Percentiles rank a stretch among this genome's conserved stretches.
Evolutionary conservation across 345 rosid genomes (phyloP).

Genomic region (Eutrema heterophyllum): DNA sequence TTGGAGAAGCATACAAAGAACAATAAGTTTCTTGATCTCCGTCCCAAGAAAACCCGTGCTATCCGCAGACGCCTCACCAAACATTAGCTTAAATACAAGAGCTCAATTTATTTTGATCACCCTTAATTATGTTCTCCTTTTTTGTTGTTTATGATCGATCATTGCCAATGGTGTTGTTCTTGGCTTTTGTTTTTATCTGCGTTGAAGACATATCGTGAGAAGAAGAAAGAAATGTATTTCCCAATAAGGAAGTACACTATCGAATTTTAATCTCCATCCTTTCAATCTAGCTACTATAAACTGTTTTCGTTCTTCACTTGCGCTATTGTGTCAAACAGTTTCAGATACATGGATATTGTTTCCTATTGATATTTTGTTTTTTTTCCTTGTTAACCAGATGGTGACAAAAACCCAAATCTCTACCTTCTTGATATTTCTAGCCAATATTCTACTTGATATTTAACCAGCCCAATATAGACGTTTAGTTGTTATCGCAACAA

Average conservation of each 20-base stretch:
- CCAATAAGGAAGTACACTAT: constrained; percentile 66
- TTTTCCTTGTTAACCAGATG: neutral
- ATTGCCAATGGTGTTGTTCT: neutral
- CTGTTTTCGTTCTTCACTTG: constrained; percentile 13
- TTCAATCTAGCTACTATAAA: constrained; percentile 4
- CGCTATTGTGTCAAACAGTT: neutral
- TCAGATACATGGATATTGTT: constrained; percentile 4
- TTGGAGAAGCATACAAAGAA: constrained; percentile 90
- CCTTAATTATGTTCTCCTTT: too few relatives aligned
- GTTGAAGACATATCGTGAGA: constrained; percentile 52
- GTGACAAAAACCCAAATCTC: neutral
- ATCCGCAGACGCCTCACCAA: constrained; percentile 88
- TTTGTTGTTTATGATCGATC: neutral
- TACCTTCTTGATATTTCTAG: too few relatives aligned
- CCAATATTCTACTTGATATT: neutral
- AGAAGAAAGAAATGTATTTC: constrained; percentile 61
- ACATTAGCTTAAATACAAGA: constrained; percentile 51
- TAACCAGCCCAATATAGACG: too few relatives aligned
- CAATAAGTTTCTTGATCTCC: constrained; percentile 86
- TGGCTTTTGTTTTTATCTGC: neutral
- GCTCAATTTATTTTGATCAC: neutral
- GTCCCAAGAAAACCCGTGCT: constrained; percentile 97
- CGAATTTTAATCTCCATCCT: constrained; percentile 34
- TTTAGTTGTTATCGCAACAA: too few relatives aligned
- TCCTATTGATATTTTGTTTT: neutral